Evolutionary conservation across 2,329 filamentous ascomycete genomes (phyloP).

Genomic region (Lachnum nothofagi): DNA sequence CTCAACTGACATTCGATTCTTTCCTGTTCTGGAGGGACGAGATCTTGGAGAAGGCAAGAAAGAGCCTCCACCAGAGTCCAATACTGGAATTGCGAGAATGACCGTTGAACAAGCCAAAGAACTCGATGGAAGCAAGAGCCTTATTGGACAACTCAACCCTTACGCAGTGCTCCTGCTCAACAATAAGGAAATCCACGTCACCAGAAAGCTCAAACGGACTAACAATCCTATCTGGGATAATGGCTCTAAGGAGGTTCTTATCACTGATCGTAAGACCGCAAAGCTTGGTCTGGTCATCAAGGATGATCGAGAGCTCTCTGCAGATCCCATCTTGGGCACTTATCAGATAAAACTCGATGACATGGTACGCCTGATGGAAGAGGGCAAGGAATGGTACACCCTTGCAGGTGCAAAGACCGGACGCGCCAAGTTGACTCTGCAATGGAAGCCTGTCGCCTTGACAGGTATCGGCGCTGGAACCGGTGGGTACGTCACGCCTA

Average conservation of each 20-base stretch:
- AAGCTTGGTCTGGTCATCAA: constrained; percentile 91
- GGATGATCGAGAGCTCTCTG: constrained; percentile 80
- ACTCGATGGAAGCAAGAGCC: constrained; percentile 83
- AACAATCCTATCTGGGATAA: constrained; percentile 97
- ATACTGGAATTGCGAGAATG: constrained; percentile 90
- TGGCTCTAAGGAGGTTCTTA: constrained; percentile 86
- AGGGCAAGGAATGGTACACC: constrained; percentile 95
- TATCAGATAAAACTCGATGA: constrained; percentile 96
- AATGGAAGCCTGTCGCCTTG: constrained; percentile 93
- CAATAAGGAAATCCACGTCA: constrained; percentile 81
- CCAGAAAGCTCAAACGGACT: constrained; percentile 89
- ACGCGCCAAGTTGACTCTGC: constrained; percentile 80
- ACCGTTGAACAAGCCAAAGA: constrained; percentile 96
- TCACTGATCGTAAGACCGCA: constrained; percentile 86
- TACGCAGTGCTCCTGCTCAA: constrained; percentile 87
- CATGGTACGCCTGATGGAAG: constrained; percentile 82
- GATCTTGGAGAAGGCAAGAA: constrained; percentile 71
- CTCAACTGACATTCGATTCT: constrained; percentile 82
- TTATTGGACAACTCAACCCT: constrained; percentile 85
- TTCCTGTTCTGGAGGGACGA: constrained; percentile 75
- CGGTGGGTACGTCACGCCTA: constrained; percentile 85
- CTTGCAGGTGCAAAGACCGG: constrained; percentile 75
- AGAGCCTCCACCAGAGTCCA: constrained; percentile 78
- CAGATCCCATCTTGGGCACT: constrained; percentile 79
- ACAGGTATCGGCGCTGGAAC: constrained; percentile 71